Evolutionary conservation across 768 basidiomycete species (phyloP).

Genomic region (Termitomyces sp.): DNA sequence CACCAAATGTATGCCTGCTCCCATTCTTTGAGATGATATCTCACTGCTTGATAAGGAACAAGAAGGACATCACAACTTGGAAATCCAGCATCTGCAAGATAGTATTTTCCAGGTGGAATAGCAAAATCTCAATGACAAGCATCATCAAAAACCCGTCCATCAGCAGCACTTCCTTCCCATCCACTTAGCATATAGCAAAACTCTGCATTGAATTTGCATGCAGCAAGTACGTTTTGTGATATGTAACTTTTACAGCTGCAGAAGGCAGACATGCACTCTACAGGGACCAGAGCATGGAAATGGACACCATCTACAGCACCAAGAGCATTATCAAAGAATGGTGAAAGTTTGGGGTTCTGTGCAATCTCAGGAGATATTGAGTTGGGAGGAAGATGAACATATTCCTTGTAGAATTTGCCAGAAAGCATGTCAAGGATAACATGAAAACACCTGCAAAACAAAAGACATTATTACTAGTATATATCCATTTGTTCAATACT

Average conservation of each 20-base stretch:
- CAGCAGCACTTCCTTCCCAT: slow-evolving; percentile 37
- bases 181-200: slow-evolving; percentile 36
- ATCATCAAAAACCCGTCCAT: slow-evolving; percentile 29
- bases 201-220: slow-evolving; percentile 26
- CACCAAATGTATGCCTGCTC: background rate
- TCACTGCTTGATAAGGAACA: slow-evolving; percentile 31
- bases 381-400: too few species aligned
- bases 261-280: background rate
- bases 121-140: slow-evolving; percentile 22
- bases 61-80: slow-evolving; percentile 29
- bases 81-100: slow-evolving; percentile 38
- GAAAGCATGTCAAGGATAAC: too few species aligned
- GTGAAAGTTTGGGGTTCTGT: background rate
- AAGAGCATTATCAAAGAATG: background rate
- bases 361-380: background rate
- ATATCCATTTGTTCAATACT: background rate
- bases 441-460: too few species aligned
- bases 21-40: slow-evolving; percentile 29
- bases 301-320: background rate
- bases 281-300: background rate
- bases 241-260: slow-evolving; percentile 25
- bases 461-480: too few species aligned
- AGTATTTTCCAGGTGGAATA: slow-evolving; percentile 29
- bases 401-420: too few species aligned
- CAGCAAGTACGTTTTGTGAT: slow-evolving; percentile 36